Evolutionary conservation across 192 early-diverging fungal genomes (phyloP).

Genomic region (Haplosporangium gracile): DNA sequence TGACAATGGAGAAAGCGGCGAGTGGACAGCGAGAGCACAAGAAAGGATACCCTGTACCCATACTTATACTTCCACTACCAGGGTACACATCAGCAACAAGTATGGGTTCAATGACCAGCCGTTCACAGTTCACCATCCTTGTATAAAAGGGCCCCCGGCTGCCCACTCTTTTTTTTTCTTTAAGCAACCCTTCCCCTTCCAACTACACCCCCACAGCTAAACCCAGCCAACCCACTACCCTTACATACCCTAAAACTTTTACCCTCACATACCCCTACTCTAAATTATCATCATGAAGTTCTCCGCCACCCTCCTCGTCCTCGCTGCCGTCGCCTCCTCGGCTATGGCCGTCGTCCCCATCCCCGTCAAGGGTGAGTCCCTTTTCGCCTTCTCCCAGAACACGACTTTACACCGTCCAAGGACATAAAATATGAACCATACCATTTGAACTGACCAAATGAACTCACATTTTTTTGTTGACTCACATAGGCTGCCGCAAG

Average conservation of each 20-base stretch:
- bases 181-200: constrained; percentile 56
- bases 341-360: constrained; percentile 48
- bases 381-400: no score
- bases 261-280: constrained; percentile 4
- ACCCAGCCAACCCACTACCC: background rate
- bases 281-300: constrained; percentile 41
- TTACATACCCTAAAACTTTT: background rate
- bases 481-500: constrained; percentile 14
- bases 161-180: constrained; percentile 23
- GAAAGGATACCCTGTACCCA: background rate
- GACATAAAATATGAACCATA: no score
- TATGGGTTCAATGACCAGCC: background rate
- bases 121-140: background rate
- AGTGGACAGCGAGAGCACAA: background rate
- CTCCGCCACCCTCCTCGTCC: constrained; percentile 31
- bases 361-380: constrained; percentile 21
- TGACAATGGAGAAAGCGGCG: background rate
- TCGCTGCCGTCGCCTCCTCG: constrained; percentile 44
- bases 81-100: background rate
- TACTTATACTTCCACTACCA: background rate
- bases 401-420: no score
- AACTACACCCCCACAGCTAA: background rate
- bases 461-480: no score
- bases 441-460: no score
- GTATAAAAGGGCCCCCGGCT: constrained; percentile 27